Evolutionary conservation across 2,329 filamentous ascomycete genomes (phyloP).

Genomic region (Fusarium coffeatum): DNA sequence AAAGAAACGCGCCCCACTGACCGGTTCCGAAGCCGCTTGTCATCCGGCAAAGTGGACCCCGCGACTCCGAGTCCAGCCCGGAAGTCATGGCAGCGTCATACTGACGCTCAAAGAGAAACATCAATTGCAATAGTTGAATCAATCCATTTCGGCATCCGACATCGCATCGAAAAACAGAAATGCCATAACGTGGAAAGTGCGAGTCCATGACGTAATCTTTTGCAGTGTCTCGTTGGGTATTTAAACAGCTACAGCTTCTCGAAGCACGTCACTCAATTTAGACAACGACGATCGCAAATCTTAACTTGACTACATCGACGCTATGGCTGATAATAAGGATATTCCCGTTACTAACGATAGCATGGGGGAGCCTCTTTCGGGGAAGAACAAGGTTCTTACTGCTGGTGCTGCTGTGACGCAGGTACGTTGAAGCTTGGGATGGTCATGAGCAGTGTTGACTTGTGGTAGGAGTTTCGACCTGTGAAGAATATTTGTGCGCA

Average conservation of each 20-base stretch:
- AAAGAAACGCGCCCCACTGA: background rate
- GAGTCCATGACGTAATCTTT: constrained; percentile 33
- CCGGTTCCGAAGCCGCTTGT: background rate
- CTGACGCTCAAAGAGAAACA: constrained; percentile 17
- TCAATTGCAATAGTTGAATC: background rate
- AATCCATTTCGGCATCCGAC: background rate
- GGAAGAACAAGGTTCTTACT: constrained; percentile 69
- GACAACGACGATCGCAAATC: constrained; percentile 14
- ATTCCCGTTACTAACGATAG: constrained; percentile 38
- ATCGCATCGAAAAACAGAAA: background rate
- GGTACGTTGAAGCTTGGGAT: constrained; percentile 46
- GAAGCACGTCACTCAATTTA: background rate
- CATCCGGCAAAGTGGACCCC: constrained; percentile 21
- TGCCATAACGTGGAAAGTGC: background rate
- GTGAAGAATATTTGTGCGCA: constrained; percentile 82
- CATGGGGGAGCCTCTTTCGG: constrained; percentile 62
- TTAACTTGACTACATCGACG: constrained; percentile 5
- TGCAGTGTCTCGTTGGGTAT: background rate
- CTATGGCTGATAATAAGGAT: constrained; percentile 8
- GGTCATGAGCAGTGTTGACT: background rate
- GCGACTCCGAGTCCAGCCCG: constrained; percentile 16
- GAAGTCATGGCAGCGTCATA: constrained; percentile 34
- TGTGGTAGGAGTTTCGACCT: constrained; percentile 71
- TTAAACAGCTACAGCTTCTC: background rate
- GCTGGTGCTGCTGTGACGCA: constrained; percentile 71